Conservation (phyloP, 2,329 filamentous ascomycete species). For the Monilinia fructicola region DNA sequence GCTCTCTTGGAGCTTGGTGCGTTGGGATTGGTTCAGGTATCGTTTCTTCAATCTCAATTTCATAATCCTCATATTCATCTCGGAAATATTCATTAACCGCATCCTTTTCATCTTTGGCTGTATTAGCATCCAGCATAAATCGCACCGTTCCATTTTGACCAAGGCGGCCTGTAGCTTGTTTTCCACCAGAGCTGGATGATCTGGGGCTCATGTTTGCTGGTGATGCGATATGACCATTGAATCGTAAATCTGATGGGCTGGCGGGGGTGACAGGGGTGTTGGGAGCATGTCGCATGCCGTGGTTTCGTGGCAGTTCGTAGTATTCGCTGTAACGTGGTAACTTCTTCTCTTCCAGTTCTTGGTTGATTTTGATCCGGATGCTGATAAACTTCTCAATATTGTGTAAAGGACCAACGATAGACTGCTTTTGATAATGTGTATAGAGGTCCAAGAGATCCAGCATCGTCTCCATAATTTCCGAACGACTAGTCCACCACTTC, state of each 20-base stretch:
- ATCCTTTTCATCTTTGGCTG: slow-evolving; percentile 69
- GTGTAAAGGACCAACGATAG: slow-evolving; percentile 70
- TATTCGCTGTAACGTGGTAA: slow-evolving; percentile 64
- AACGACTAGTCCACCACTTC: slow-evolving; percentile 49
- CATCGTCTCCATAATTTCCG: slow-evolving; percentile 69
- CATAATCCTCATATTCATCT: slow-evolving; percentile 73
- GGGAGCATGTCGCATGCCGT: slow-evolving; percentile 40
- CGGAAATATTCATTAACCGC: slow-evolving; percentile 68
- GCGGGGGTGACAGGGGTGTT: slow-evolving; percentile 41
- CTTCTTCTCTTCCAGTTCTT: slow-evolving; percentile 66
- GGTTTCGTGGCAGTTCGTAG: slow-evolving; percentile 45
- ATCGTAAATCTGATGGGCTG: slow-evolving; percentile 39
- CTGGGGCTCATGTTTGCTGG: slow-evolving; percentile 39
- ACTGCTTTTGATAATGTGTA: slow-evolving; percentile 75
- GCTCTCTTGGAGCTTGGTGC: slow-evolving; percentile 25
- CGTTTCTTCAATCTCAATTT: slow-evolving; percentile 71
- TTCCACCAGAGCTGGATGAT: slow-evolving; percentile 36
- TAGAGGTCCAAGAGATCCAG: slow-evolving; percentile 91
- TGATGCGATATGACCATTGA: slow-evolving; percentile 37
- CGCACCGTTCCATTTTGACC: slow-evolving; percentile 73
- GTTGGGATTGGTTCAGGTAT: slow-evolving; percentile 27
- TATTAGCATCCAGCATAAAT: slow-evolving; percentile 82
- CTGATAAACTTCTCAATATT: slow-evolving; percentile 78
- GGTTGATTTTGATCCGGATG: slow-evolving; percentile 83
- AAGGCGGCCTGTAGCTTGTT: slow-evolving; percentile 32